phyloP scores from a whole-genome alignment of 495 filamentous ascomycete genomes.

The Thermothielavioides terrestris region DNA sequence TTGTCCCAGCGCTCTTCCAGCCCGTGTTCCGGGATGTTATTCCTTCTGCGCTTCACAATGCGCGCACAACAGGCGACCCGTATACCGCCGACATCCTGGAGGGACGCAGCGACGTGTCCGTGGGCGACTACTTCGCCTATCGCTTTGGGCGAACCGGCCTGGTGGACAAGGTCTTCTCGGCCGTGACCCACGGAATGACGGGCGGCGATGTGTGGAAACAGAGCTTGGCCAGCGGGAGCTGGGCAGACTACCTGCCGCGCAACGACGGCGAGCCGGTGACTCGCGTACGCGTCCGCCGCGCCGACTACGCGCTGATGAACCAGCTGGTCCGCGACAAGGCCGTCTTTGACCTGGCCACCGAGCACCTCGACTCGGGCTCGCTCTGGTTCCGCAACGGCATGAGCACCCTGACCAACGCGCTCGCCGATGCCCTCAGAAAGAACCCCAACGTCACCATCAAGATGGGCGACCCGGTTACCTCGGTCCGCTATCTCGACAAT shows the following conservation, averaged over 20 bases:
- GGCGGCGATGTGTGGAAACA: conserved; percentile 83
- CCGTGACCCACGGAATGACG: conserved; percentile 81
- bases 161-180: conserved; percentile 70
- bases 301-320: conserved; percentile 1
- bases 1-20: conserved; percentile 45
- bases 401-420: conserved; percentile 39
- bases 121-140: conserved; percentile 58
- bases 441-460: conserved; percentile 48
- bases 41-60: conserved; percentile 30
- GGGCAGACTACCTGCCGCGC: conserved; percentile 2
- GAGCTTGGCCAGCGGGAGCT: conserved; percentile 50
- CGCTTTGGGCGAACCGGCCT: conserved; percentile 44
- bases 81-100: not conserved
- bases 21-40: conserved; percentile 53
- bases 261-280: not conserved
- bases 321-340: not conserved
- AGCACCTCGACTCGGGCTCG: not conserved
- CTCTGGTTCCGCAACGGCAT: conserved; percentile 52
- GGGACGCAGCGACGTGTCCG: conserved; percentile 49
- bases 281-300: not conserved
- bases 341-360: conserved; percentile 1
- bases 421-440: conserved; percentile 37
- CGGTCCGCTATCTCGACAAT: conserved; percentile 16
- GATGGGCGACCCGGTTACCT: conserved; percentile 31
- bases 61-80: not conserved